These are phyloP conservation scores for Russula ochroleuca DNA, from an alignment of 768 basidiomycete species.

Conservation along the genomic window DNA sequence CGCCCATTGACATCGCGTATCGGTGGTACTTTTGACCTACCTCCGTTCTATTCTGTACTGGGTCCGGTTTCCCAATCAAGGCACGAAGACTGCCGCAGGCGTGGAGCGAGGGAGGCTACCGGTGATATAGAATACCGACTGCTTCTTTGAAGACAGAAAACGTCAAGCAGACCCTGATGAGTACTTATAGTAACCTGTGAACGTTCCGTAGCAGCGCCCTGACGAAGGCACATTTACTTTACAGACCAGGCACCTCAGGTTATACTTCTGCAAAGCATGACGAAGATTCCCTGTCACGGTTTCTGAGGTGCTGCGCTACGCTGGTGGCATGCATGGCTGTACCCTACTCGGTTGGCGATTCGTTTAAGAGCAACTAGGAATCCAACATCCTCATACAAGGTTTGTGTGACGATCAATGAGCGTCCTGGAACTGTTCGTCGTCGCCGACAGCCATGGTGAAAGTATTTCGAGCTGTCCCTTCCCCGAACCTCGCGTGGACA, in stretches of 20 bases:
- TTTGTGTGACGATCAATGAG: background rate
- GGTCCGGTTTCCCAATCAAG: constrained; percentile 2
- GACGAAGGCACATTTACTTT: background rate
- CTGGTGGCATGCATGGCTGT: constrained; percentile 18
- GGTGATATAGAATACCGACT: constrained; percentile 14
- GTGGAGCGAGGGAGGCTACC: background rate
- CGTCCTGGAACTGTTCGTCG: constrained; percentile 9
- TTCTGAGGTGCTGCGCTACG: background rate
- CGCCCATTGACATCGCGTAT: constrained; percentile 19
- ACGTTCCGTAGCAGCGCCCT: constrained; percentile 12
- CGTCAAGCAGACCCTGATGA: constrained; percentile 5
- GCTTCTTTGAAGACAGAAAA: constrained; percentile 16
- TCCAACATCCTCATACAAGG: too few relatives aligned
- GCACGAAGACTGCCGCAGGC: constrained; percentile 11
- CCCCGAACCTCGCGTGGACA: background rate
- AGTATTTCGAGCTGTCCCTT: constrained; percentile 19
- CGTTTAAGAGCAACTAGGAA: constrained; percentile 2
- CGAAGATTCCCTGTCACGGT: too few relatives aligned
- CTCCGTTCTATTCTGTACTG: background rate
- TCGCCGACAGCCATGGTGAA: constrained; percentile 16
- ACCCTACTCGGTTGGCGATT: constrained; percentile 22
- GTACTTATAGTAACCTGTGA: constrained; percentile 24
- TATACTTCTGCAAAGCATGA: too few relatives aligned
- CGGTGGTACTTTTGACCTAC: constrained; percentile 10
- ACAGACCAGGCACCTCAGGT: too few relatives aligned